phyloP scores from a whole-genome alignment of 257 asterid genomes.

The Primulina eburnea region DNA sequence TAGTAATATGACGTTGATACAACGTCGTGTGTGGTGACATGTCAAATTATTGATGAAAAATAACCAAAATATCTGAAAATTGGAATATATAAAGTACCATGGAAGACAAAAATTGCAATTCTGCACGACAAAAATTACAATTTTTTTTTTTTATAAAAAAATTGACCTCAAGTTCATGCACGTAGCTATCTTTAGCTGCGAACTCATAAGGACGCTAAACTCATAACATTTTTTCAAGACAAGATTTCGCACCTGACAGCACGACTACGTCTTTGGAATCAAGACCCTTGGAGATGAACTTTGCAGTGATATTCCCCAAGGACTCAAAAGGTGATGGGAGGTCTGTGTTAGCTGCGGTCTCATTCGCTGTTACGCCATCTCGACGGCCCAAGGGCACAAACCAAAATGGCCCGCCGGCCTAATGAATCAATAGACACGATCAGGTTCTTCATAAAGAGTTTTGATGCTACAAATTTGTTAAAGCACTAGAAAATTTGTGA shows the following conservation, averaged over 20 bases:
- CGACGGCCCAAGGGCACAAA: constrained; percentile 60
- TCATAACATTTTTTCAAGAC: not conserved
- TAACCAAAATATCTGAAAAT: no score
- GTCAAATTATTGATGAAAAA: no score
- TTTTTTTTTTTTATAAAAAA: no score
- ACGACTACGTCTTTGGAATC: constrained; percentile 59
- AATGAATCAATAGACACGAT: not conserved
- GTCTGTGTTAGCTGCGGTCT: constrained; percentile 52
- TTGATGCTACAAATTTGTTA: not conserved
- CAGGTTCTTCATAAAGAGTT: not conserved
- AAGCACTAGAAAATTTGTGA: not conserved
- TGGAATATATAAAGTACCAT: no score
- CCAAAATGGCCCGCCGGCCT: constrained; percentile 74
- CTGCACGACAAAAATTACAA: no score
- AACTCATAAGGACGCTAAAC: not conserved
- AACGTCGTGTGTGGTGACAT: no score
- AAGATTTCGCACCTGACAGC: constrained; percentile 50
- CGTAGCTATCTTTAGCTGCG: not conserved
- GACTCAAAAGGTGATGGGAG: constrained; percentile 71
- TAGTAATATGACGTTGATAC: no score
- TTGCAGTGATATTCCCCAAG: constrained; percentile 53
- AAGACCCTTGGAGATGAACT: constrained; percentile 60
- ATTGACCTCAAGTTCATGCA: constrained; percentile 5
- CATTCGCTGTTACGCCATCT: constrained; percentile 63
- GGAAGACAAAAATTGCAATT: no score